These are phyloP conservation scores for Colletotrichum tropicicola DNA, from an alignment of 2,329 filamentous ascomycete species.

Conservation along the genomic window DNA sequence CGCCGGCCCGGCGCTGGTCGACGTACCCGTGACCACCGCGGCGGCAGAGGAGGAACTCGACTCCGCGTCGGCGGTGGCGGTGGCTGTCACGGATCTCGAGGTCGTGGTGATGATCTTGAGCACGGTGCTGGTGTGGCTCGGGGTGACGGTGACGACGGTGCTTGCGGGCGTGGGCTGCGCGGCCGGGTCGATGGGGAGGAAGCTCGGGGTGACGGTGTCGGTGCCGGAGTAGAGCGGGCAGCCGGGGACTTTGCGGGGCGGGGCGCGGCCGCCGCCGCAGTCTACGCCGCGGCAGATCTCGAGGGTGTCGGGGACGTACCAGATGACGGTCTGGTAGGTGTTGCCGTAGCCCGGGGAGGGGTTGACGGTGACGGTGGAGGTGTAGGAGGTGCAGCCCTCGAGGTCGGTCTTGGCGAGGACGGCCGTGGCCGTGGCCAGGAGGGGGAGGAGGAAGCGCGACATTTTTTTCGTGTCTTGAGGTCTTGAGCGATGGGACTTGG, in stretches of 20 bases:
- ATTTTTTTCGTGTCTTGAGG: background rate
- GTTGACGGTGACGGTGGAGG: slow-evolving; percentile 44
- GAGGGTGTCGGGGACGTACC: slow-evolving; percentile 69
- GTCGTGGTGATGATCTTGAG: background rate
- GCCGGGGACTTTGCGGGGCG: slow-evolving; percentile 69
- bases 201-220: slow-evolving; percentile 34
- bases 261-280: slow-evolving; percentile 73
- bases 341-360: slow-evolving; percentile 32
- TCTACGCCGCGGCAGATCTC: slow-evolving; percentile 72
- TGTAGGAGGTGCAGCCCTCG: slow-evolving; percentile 52
- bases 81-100: background rate
- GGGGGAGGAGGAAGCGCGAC: slow-evolving; percentile 27
- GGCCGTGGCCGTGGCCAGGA: slow-evolving; percentile 38
- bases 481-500: background rate
- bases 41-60: background rate
- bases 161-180: background rate
- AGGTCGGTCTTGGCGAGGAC: slow-evolving; percentile 55
- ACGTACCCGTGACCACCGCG: too few relatives aligned
- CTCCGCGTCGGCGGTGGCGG: background rate
- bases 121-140: background rate
- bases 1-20: background rate
- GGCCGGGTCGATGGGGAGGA: slow-evolving; percentile 4
- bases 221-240: slow-evolving; percentile 65
- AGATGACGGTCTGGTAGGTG: slow-evolving; percentile 58
- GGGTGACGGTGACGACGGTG: background rate